Evolutionary conservation across 2,329 filamentous ascomycete genomes (phyloP).

Genomic region (Lecanicillium sp.): DNA sequence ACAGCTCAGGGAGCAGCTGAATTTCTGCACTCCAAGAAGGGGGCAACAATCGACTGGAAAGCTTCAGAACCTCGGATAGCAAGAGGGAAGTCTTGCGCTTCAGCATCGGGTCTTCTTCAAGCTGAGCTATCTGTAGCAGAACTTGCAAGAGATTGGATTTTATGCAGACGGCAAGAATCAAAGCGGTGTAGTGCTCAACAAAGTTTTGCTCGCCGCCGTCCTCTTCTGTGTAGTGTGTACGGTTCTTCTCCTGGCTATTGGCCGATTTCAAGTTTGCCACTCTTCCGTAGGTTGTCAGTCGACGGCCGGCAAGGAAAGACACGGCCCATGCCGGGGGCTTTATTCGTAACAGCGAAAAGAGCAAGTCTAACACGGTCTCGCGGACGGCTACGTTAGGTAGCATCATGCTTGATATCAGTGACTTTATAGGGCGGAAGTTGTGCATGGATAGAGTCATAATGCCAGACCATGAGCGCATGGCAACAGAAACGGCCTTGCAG

Average conservation of each 20-base stretch:
- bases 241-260: slow-evolving; percentile 36
- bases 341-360: slow-evolving; percentile 76
- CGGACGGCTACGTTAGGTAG: slow-evolving; percentile 48
- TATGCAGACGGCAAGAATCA: slow-evolving; percentile 79
- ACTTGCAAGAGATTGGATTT: slow-evolving; percentile 65
- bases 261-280: slow-evolving; percentile 74
- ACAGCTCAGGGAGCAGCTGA: slow-evolving; percentile 80
- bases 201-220: slow-evolving; percentile 71
- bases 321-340: slow-evolving; percentile 91
- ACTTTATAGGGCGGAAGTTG: slow-evolving; percentile 75
- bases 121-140: slow-evolving; percentile 57
- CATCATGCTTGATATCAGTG: slow-evolving; percentile 60
- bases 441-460: slow-evolving; percentile 84
- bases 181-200: slow-evolving; percentile 86
- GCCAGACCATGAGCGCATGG: slow-evolving; percentile 90
- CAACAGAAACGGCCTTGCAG: slow-evolving; percentile 82
- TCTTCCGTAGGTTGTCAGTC: slow-evolving; percentile 92
- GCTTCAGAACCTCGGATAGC: slow-evolving; percentile 83
- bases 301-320: slow-evolving; percentile 84
- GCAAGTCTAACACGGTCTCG: slow-evolving; percentile 78
- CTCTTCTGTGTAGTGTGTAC: slow-evolving; percentile 51
- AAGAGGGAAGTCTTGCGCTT: slow-evolving; percentile 86
- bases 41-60: slow-evolving; percentile 80
- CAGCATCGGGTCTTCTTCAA: slow-evolving; percentile 59
- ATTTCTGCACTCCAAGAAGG: slow-evolving; percentile 73